Conservation (phyloP, 2,329 filamentous ascomycete species). For the Alternaria brassicicola region DNA sequence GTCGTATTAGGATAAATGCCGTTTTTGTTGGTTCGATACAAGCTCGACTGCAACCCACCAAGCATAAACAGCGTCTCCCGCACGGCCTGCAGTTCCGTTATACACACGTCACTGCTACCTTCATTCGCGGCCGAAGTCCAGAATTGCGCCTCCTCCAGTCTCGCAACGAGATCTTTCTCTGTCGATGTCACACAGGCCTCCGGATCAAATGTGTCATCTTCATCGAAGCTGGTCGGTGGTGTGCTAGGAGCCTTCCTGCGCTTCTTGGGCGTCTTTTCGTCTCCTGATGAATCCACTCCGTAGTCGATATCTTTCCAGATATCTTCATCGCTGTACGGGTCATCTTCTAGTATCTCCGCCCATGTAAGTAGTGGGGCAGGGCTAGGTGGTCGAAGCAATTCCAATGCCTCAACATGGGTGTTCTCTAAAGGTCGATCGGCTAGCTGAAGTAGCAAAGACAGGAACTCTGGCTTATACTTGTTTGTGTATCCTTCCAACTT, state of each 20-base stretch:
- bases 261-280: constrained; percentile 54
- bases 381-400: constrained; percentile 58
- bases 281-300: constrained; percentile 68
- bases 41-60: constrained; percentile 73
- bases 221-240: constrained; percentile 45
- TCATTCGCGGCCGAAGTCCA: constrained; percentile 47
- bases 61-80: constrained; percentile 88
- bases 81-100: constrained; percentile 75
- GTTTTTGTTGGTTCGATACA: constrained; percentile 61
- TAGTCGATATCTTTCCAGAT: constrained; percentile 77
- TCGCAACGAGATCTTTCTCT: constrained; percentile 39
- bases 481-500: constrained; percentile 62
- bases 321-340: constrained; percentile 71
- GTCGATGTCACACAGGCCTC: constrained; percentile 40
- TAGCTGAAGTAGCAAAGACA: constrained; percentile 79
- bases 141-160: constrained; percentile 55
- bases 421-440: constrained; percentile 80
- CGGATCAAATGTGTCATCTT: constrained; percentile 47
- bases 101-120: constrained; percentile 31
- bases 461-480: constrained; percentile 77
- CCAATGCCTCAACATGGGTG: constrained; percentile 68
- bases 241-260: constrained; percentile 30
- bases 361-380: constrained; percentile 67
- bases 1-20: constrained; percentile 45
- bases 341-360: constrained; percentile 78